phyloP scores from a whole-genome alignment of 768 basidiomycete species.

The Boletus insuetus region DNA sequence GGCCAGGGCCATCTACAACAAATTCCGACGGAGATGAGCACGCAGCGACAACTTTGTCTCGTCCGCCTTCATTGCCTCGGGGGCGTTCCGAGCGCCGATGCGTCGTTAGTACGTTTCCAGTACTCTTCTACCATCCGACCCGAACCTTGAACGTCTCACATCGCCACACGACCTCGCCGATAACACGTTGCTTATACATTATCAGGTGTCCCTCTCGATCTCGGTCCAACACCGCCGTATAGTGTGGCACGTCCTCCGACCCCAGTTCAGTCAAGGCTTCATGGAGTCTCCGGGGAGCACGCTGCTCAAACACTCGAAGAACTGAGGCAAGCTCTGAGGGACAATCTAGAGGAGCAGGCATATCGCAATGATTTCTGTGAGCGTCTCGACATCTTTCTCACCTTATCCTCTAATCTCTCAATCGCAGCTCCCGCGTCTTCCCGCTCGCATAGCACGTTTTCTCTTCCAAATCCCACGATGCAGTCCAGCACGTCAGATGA shows the following conservation, averaged over 20 bases:
- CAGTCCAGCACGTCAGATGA: conserved; percentile 5
- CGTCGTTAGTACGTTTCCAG: background rate
- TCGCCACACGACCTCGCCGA: background rate
- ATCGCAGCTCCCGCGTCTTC: background rate
- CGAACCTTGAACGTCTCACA: background rate
- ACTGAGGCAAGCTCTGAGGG: conserved; percentile 14
- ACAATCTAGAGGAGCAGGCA: conserved; percentile 2
- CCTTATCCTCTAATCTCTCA: background rate
- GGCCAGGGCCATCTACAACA: conserved; percentile 15
- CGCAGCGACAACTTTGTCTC: background rate
- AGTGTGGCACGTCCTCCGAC: background rate
- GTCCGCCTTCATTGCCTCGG: conserved; percentile 1
- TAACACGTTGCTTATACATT: background rate
- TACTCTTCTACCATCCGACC: background rate
- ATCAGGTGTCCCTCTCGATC: conserved; percentile 4
- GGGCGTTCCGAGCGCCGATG: conserved; percentile 2
- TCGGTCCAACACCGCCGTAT: conserved; percentile 30
- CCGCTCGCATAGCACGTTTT: background rate
- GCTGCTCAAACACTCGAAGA: conserved; percentile 22
- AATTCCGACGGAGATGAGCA: conserved; percentile 1
- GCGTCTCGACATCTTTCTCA: background rate
- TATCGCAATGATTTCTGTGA: background rate
- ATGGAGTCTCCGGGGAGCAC: background rate
- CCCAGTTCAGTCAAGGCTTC: background rate
- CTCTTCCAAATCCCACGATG: background rate